A percentile compares a stretch with the other conserved stretches of the same genome.
phyloP scores from a whole-genome alignment of 164 flowering plant genomes.

The Tetracentron sinense region DNA sequence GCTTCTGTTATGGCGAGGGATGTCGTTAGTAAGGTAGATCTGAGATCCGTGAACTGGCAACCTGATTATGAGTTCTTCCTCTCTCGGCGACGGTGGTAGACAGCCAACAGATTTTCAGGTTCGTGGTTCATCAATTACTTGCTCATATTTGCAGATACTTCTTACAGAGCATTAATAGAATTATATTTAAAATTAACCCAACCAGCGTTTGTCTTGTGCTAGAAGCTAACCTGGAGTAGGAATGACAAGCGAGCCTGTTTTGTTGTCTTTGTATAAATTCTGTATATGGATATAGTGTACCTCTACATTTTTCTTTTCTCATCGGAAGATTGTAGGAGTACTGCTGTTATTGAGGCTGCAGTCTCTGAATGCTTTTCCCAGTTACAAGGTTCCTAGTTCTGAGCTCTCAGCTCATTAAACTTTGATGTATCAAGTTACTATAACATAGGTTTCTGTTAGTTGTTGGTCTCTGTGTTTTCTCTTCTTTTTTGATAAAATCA shows the following conservation, averaged over 20 bases:
- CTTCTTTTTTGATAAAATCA: too few relatives aligned
- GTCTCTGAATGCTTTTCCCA: background rate
- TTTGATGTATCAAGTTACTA: too few relatives aligned
- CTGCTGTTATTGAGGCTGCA: slow-evolving; percentile 1
- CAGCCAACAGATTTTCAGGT: too few relatives aligned
- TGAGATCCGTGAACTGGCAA: slow-evolving; percentile 40
- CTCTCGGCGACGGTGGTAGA: slow-evolving; percentile 39
- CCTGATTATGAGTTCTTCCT: slow-evolving; percentile 68
- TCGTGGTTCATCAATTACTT: background rate
- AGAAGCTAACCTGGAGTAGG: slow-evolving; percentile 7
- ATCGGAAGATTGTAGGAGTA: background rate
- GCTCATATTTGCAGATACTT: background rate
- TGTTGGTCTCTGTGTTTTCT: too few relatives aligned
- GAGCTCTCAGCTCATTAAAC: background rate
- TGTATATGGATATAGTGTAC: slow-evolving; percentile 13
- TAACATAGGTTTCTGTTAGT: too few relatives aligned
- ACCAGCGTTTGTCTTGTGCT: background rate
- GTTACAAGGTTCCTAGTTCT: background rate
- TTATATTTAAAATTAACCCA: background rate
- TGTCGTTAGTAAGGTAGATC: slow-evolving; percentile 34
- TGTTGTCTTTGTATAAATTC: slow-evolving; percentile 9
- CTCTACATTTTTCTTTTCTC: background rate
- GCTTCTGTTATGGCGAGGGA: slow-evolving; percentile 59
- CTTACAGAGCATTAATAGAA: too few relatives aligned
- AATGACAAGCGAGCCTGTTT: background rate